A percentile compares a stretch with the other conserved stretches of the same genome.
phyloP scores from a whole-genome alignment of 2,329 filamentous ascomycete genomes.

The Aspergillus luchuensis region DNA sequence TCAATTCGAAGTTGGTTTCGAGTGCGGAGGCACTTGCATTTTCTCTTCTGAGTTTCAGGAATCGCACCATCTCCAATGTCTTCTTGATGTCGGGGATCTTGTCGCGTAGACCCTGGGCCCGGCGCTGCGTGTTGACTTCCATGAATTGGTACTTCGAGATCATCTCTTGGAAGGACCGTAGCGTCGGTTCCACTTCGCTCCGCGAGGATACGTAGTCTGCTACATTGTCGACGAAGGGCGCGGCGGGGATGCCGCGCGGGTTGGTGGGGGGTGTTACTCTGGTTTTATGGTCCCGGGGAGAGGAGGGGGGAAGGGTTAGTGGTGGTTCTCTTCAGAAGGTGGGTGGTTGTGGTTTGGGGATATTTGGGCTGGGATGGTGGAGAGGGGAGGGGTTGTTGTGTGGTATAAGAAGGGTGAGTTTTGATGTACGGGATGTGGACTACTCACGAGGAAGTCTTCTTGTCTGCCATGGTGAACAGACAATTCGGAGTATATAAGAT shows the following conservation, averaged over 20 bases:
- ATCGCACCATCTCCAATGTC: slow-evolving; percentile 87
- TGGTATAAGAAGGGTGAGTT: not conserved
- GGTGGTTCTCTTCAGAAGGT: not conserved
- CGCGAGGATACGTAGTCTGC: slow-evolving; percentile 49
- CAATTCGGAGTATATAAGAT: not conserved
- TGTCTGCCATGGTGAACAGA: slow-evolving; percentile 36
- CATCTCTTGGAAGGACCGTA: slow-evolving; percentile 51
- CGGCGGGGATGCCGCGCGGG: slow-evolving; percentile 49
- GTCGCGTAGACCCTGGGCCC: slow-evolving; percentile 78
- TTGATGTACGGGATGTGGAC: not conserved
- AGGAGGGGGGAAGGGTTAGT: not conserved
- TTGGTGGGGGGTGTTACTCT: slow-evolving; percentile 40
- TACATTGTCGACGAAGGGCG: slow-evolving; percentile 52
- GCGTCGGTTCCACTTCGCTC: slow-evolving; percentile 49
- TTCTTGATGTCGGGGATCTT: slow-evolving; percentile 98
- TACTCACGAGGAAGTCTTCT: slow-evolving; percentile 31
- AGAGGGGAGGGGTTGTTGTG: not conserved
- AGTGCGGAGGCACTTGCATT: slow-evolving; percentile 65
- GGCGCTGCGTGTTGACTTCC: slow-evolving; percentile 88
- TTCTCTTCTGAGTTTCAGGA: slow-evolving; percentile 75
- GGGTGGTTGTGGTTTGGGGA: not conserved
- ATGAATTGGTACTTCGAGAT: slow-evolving; percentile 98
- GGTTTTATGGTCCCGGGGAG: slow-evolving; percentile 15
- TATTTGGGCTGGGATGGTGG: not conserved
- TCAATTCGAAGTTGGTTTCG: slow-evolving; percentile 92